Percentiles rank a stretch among this genome's conserved stretches.
phyloP scores from a whole-genome alignment of 1,139 yeast species.

The Sugiyamaella sp. region DNA sequence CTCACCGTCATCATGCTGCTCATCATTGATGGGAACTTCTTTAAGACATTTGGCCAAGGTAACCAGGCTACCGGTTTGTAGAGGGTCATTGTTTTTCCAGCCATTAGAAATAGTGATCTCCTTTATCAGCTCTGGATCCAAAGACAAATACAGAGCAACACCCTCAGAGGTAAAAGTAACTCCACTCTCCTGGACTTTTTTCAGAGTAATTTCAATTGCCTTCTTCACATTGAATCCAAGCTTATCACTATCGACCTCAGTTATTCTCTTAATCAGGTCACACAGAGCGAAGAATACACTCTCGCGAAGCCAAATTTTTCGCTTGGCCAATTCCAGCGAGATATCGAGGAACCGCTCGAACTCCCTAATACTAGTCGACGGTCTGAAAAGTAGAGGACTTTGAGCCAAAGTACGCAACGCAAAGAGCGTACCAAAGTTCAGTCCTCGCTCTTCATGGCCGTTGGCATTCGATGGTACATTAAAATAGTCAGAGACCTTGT shows the following conservation, averaged over 20 bases:
- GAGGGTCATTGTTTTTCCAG: constrained; percentile 79
- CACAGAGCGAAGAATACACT: constrained; percentile 73
- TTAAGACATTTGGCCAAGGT: constrained; percentile 65
- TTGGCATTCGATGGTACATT: constrained; percentile 52
- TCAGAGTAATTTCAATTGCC: constrained; percentile 45
- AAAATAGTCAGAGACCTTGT: constrained; percentile 49
- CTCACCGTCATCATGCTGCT: constrained; percentile 34
- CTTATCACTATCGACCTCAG: constrained; percentile 17
- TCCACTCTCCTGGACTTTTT: constrained; percentile 53
- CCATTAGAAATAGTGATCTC: constrained; percentile 41
- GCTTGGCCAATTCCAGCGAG: constrained; percentile 60
- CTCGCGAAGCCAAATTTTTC: constrained; percentile 87
- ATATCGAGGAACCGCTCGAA: constrained; percentile 48
- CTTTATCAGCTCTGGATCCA: constrained; percentile 39
- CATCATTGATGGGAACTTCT: constrained; percentile 52
- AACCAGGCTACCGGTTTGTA: constrained; percentile 65
- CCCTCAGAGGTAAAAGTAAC: constrained; percentile 78
- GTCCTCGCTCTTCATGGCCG: constrained; percentile 83
- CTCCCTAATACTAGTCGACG: constrained; percentile 38
- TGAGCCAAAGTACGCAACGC: constrained; percentile 78
- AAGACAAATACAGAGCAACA: constrained; percentile 64
- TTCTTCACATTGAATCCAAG: constrained; percentile 33
- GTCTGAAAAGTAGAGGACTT: constrained; percentile 51
- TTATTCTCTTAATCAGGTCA: constrained; percentile 44
- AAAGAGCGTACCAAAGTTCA: constrained; percentile 80